Evolutionary conservation across 1,139 yeast species (phyloP), one percentile per base, ranked within the genome.

Genomic region (Saccharomyces hybrid): DNA sequence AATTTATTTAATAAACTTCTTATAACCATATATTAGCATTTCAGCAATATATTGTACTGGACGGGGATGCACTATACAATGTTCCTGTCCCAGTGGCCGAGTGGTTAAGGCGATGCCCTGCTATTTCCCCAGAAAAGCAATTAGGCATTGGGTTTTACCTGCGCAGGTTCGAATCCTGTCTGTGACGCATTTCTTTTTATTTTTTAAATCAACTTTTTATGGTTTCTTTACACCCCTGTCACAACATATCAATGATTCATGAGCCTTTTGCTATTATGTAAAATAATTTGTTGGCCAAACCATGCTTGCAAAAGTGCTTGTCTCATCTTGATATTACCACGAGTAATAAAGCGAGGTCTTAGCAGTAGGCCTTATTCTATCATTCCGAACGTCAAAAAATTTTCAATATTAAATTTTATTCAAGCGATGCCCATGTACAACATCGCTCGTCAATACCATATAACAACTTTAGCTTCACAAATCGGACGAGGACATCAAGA

Each of bases 61-160:
- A 3, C 1, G 2, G 2, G n/a, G 26, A 14, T 4, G 8, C 25
- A 23, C 25, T 23, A 4, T 5, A 16, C 5, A 32, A 11, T 46
- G 48, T 16, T 46, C 2, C n/a, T 50, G 81, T 77, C 74, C 76
- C 86, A 79, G 86, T 83, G 87, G 86, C 87, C 87, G 88, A 83
- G 88, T 82, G 88, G 88, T 83, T 83, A 83, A 83, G 87, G 88
- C 86, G 88, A 81, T 81, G 84, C 87, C 87, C 88, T 82, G 86
- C 86, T 82, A 81, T 68, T 63, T 67, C 64, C 60, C 54, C 53
- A 58, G 62, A 62, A 64, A 55, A 63, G 70, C 68, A 60, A 60
- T 54, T 59, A 75, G 78, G 78, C 78, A 74, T 76, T 77, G 79
- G 78, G 80, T 74, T 76, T 72, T 77, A 71, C 81, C 80, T 78